Conservation (phyloP, 140 eudicot species). For the Ambrosia hybrid region DNA sequence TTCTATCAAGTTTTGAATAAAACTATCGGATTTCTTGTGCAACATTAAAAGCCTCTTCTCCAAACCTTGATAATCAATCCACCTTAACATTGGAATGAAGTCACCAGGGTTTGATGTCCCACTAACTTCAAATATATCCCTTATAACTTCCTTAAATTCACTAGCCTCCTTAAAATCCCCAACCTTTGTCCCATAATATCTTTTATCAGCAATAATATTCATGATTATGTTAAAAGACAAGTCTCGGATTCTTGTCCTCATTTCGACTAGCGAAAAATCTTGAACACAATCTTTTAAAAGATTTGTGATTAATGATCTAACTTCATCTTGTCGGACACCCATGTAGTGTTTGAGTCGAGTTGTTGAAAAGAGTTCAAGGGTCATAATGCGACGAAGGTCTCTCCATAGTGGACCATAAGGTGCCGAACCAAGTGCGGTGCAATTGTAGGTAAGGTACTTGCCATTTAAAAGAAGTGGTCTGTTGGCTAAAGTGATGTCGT, state of each 20-base stretch:
- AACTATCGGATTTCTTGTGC: constrained; percentile 23
- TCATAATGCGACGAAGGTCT: not conserved
- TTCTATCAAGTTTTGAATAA: constrained; percentile 30
- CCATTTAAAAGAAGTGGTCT: not conserved
- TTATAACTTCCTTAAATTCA: not conserved
- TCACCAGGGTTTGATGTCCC: not conserved
- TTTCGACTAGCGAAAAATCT: not conserved
- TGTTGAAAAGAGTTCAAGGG: not conserved
- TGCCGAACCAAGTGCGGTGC: not conserved
- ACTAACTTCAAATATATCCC: not conserved
- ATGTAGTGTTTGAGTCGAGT: not conserved
- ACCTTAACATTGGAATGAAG: not conserved
- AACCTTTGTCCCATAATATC: not conserved
- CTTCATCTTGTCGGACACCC: not conserved
- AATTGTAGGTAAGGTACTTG: not conserved
- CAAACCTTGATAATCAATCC: not conserved
- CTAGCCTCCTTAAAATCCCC: not conserved
- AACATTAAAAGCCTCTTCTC: not conserved
- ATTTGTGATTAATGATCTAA: not conserved
- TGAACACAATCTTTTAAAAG: not conserved
- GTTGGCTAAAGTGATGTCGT: not conserved
- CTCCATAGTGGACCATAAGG: not conserved
- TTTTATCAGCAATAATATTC: not conserved
- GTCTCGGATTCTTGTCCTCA: not conserved
- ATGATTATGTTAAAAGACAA: not conserved